These are phyloP conservation scores for Puccinia coronata DNA, from an alignment of 1,284 basidiomycete genomes.

Conservation along the genomic window DNA sequence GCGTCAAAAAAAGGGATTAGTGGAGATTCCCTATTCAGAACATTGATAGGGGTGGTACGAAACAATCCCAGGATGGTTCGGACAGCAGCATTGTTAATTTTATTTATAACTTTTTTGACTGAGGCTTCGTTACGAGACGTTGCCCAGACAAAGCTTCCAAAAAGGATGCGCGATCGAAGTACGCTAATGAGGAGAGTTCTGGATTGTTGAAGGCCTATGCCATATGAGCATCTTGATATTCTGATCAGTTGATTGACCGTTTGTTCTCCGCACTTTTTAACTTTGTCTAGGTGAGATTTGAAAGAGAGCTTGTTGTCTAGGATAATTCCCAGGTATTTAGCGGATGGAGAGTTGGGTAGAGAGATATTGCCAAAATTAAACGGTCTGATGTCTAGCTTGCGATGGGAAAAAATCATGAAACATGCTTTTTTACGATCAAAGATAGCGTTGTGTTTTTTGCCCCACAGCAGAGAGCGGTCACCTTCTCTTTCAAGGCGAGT, in stretches of 20 bases:
- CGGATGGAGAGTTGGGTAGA: not conserved
- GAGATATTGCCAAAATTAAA: not conserved
- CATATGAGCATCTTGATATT: not conserved
- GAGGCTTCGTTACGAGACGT: not conserved
- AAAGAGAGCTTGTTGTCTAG: not conserved
- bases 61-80: not conserved
- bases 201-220: not conserved
- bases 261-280: not conserved
- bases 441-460: not conserved
- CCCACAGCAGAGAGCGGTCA: not conserved
- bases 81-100: not conserved
- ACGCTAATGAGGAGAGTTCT: constrained; percentile 3
- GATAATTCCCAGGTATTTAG: not conserved
- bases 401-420: not conserved
- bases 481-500: not conserved
- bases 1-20: not conserved
- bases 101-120: not conserved
- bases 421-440: constrained; percentile 33
- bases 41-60: not conserved
- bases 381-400: not conserved
- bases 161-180: not conserved
- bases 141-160: not conserved
- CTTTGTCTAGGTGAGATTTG: not conserved
- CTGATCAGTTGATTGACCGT: not conserved
- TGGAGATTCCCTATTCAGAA: not conserved